These are phyloP conservation scores for Parastagonospora nodorum DNA, from an alignment of 2,329 filamentous ascomycete genomes.

Conservation along the genomic window DNA sequence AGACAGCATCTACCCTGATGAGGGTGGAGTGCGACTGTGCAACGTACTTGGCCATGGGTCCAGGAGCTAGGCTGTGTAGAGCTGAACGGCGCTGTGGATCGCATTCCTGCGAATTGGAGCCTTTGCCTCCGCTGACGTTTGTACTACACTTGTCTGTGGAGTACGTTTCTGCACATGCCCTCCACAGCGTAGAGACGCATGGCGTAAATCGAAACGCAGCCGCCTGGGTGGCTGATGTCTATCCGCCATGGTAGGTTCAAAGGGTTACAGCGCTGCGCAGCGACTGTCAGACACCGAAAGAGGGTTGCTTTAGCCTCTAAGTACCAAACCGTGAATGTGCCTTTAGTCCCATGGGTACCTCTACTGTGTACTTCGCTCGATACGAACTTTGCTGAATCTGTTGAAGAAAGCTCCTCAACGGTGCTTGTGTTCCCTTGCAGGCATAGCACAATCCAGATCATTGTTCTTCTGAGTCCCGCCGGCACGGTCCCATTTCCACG, in stretches of 20 bases:
- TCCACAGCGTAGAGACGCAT: constrained; percentile 5
- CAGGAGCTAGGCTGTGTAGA: background rate
- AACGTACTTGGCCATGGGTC: background rate
- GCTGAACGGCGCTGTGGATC: background rate
- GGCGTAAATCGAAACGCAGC: constrained; percentile 15
- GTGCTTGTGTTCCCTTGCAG: constrained; percentile 35
- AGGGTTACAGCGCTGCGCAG: constrained; percentile 39
- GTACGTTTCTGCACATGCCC: constrained; percentile 21
- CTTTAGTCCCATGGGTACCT: constrained; percentile 15
- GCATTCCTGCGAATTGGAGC: background rate
- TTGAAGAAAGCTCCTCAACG: constrained; percentile 12
- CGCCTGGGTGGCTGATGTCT: constrained; percentile 24
- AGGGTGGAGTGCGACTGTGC: background rate
- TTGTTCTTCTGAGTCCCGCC: constrained; percentile 29
- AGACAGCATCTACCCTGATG: background rate
- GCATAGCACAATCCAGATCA: constrained; percentile 29
- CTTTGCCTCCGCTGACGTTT: constrained; percentile 1
- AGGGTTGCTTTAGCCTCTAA: constrained; percentile 17
- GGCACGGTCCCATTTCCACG: constrained; percentile 24
- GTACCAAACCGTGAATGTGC: constrained; percentile 15
- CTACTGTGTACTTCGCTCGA: constrained; percentile 22
- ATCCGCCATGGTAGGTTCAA: constrained; percentile 31
- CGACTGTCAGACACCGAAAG: constrained; percentile 27
- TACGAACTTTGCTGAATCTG: constrained; percentile 16
- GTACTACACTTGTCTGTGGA: constrained; percentile 21